A percentile compares a stretch with the other conserved stretches of the same genome.
Conservation (phyloP, 2,329 filamentous ascomycete genomes). For the Colletotrichum lentis region DNA sequence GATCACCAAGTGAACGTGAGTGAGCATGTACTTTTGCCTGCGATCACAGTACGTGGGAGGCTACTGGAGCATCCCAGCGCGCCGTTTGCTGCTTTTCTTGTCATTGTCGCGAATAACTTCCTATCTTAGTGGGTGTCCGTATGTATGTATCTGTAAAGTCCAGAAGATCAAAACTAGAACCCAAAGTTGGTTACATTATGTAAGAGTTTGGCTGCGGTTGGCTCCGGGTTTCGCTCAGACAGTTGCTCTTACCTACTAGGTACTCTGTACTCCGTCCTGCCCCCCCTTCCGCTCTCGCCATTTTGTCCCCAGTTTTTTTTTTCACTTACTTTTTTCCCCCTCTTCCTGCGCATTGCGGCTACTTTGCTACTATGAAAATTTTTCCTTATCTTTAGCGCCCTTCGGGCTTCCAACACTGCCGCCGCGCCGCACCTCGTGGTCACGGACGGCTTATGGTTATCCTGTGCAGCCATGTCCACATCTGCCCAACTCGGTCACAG, state of each 20-base stretch:
- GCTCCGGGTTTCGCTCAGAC: slow-evolving; percentile 23
- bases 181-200: slow-evolving; percentile 36
- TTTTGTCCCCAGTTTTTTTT: slow-evolving; percentile 29
- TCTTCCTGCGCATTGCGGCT: slow-evolving; percentile 14
- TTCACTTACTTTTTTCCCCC: background rate
- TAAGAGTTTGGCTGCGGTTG: slow-evolving; percentile 38
- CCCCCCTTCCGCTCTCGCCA: slow-evolving; percentile 17
- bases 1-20: no score
- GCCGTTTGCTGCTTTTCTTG: slow-evolving; percentile 8
- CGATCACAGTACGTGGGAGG: no score
- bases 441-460: background rate
- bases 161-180: background rate
- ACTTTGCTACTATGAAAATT: slow-evolving; percentile 31
- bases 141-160: background rate
- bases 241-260: slow-evolving; percentile 34
- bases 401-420: slow-evolving; percentile 6
- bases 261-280: background rate
- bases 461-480: background rate
- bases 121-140: no score
- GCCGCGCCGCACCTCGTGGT: background rate
- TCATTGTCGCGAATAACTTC: background rate
- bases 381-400: slow-evolving; percentile 38
- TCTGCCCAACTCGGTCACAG: background rate
- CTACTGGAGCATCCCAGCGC: slow-evolving; percentile 18
- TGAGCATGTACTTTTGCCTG: no score